Conservation (phyloP, 305 asterid species). For the Fraxinus sp. region DNA sequence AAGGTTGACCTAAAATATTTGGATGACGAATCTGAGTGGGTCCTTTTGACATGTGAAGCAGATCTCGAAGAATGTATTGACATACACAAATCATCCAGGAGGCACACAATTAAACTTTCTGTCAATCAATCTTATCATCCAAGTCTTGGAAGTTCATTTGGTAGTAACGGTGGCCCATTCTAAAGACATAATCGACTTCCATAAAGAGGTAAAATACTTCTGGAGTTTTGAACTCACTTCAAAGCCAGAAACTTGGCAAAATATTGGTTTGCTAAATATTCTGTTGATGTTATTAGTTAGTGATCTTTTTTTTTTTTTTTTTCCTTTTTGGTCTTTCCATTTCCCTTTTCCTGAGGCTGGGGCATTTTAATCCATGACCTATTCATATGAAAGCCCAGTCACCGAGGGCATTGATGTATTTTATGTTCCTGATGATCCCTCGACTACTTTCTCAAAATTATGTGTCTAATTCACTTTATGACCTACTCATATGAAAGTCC, state of each 20-base stretch:
- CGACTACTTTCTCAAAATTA: neutral
- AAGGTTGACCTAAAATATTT: conserved; percentile 58
- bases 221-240: conserved; percentile 1
- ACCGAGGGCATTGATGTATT: neutral
- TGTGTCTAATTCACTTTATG: no score
- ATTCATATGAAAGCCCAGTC: neutral
- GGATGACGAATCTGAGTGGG: conserved; percentile 83
- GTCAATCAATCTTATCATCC: conserved; percentile 29
- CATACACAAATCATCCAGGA: conserved; percentile 52
- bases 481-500: no score
- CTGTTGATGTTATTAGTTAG: neutral
- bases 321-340: no score
- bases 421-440: neutral
- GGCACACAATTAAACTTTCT: conserved; percentile 51
- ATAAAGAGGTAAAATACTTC: conserved; percentile 13
- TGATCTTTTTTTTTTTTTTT: neutral
- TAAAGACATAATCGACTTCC: conserved; percentile 17
- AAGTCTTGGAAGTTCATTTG: conserved; percentile 42
- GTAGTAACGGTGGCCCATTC: conserved; percentile 34
- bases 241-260: neutral
- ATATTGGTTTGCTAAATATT: neutral
- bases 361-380: neutral
- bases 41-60: conserved; percentile 75
- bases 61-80: conserved; percentile 82
- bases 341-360: conserved; percentile 2